Percentiles rank a stretch among this genome's conserved stretches.
phyloP scores from a whole-genome alignment of 768 basidiomycete species.

The Flagelloscypha sp. region DNA sequence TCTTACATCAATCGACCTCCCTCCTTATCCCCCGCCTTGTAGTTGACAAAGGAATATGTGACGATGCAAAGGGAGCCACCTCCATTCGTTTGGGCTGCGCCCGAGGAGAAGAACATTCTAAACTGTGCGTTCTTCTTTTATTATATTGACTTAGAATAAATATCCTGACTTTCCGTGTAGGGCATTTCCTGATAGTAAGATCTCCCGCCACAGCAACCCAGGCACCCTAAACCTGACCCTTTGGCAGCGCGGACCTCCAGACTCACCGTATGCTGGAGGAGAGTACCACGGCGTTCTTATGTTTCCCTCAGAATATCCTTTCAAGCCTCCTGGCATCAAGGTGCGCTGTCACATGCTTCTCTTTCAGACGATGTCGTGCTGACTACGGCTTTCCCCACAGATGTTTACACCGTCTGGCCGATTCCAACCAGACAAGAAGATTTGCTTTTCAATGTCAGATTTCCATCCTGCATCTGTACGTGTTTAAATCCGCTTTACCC shows the following conservation, averaged over 20 bases:
- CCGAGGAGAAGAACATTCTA: conserved; percentile 96
- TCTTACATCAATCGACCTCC: neutral
- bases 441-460: conserved; percentile 97
- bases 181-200: conserved; percentile 91
- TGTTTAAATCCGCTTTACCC: conserved; percentile 12
- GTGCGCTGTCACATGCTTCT: conserved; percentile 29
- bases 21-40: conserved; percentile 9
- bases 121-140: conserved; percentile 56
- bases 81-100: conserved; percentile 91
- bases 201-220: neutral
- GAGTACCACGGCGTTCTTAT: conserved; percentile 91
- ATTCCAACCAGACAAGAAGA: conserved; percentile 89
- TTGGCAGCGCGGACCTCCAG: conserved; percentile 81
- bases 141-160: conserved; percentile 1
- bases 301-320: conserved; percentile 92
- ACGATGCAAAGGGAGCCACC: conserved; percentile 90
- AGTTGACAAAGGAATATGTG: conserved; percentile 85
- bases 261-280: conserved; percentile 83
- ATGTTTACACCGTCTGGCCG: conserved; percentile 89
- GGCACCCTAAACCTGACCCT: conserved; percentile 5
- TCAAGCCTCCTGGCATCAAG: conserved; percentile 96
- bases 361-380: neutral
- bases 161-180: conserved; percentile 29
- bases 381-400: conserved; percentile 29
- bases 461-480: conserved; percentile 84